A percentile compares a stretch with the other conserved stretches of the same genome.
Evolutionary conservation across 352 stramenopile species (phyloP).

Genomic region (Globisporangium emineosum): DNA sequence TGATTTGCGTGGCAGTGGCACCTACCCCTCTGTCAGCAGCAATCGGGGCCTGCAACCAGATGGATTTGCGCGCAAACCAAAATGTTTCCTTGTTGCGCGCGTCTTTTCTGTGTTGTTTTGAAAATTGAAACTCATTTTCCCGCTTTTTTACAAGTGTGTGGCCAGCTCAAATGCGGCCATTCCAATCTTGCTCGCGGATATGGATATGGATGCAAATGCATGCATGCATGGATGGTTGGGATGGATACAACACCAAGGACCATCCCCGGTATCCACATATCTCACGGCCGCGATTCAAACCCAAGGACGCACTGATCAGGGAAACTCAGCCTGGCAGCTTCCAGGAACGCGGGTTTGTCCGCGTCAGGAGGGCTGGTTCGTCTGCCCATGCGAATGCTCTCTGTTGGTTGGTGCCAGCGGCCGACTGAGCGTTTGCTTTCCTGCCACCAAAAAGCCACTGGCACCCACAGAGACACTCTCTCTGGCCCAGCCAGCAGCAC

Average conservation of each 20-base stretch:
- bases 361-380: neutral
- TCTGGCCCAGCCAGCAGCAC: neutral
- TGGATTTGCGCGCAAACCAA: slow-evolving; percentile 3
- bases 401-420: neutral
- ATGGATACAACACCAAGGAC: neutral
- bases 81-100: neutral
- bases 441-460: too few relatives aligned
- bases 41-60: slow-evolving; percentile 4
- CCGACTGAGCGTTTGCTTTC: neutral
- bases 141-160: neutral
- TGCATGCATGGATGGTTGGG: neutral
- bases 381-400: slow-evolving; percentile 5
- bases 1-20: neutral
- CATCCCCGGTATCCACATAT: slow-evolving; percentile 5
- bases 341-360: slow-evolving; percentile 1
- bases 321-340: neutral
- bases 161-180: too few relatives aligned
- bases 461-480: neutral
- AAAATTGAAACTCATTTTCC: neutral
- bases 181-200: too few relatives aligned
- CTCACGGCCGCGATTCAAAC: neutral
- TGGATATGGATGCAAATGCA: neutral
- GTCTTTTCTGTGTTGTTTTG: neutral
- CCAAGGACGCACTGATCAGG: neutral
- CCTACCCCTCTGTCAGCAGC: neutral